A percentile compares a stretch with the other conserved stretches of the same genome.
Conservation (phyloP, 192 early-diverging fungal species). For the Rhizophagus sp. region DNA sequence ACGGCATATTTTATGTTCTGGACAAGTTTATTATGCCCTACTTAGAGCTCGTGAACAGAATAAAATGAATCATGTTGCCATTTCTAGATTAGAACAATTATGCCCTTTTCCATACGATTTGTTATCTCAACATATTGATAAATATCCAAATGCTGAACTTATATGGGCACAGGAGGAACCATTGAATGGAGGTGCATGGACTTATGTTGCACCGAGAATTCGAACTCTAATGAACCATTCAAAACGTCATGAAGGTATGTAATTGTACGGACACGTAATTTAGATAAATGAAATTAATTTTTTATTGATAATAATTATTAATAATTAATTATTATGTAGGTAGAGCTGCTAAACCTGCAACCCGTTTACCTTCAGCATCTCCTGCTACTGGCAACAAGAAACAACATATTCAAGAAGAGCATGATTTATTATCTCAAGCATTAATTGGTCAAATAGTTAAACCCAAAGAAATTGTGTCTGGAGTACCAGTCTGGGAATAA, state of each 20-base stretch:
- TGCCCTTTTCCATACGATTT: slow-evolving; percentile 95
- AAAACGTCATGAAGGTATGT: slow-evolving; percentile 58
- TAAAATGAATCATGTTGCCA: slow-evolving; percentile 85
- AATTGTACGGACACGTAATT: too few relatives aligned
- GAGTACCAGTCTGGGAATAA: slow-evolving; percentile 66
- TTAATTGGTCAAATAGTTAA: slow-evolving; percentile 68
- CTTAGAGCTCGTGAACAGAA: slow-evolving; percentile 87
- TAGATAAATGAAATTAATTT: too few relatives aligned
- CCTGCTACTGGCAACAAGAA: slow-evolving; percentile 95
- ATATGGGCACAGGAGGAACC: slow-evolving; percentile 97
- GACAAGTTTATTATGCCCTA: slow-evolving; percentile 97
- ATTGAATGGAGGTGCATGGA: slow-evolving; percentile 92
- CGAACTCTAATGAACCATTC: slow-evolving; percentile 78
- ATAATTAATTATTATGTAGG: background rate
- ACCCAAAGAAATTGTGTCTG: slow-evolving; percentile 65
- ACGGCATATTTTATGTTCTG: slow-evolving; percentile 92
- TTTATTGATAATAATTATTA: too few relatives aligned
- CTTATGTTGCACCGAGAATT: slow-evolving; percentile 84
- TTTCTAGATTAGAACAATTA: slow-evolving; percentile 94
- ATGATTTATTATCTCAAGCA: slow-evolving; percentile 68
- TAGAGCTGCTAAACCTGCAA: slow-evolving; percentile 73
- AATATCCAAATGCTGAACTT: slow-evolving; percentile 90
- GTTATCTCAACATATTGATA: slow-evolving; percentile 80
- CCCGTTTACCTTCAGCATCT: slow-evolving; percentile 87
- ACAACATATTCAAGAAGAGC: slow-evolving; percentile 86